Percentiles rank a stretch among this genome's conserved stretches.
Conservation (phyloP, 208 protist genomes). For the Leishmania mexicana region DNA sequence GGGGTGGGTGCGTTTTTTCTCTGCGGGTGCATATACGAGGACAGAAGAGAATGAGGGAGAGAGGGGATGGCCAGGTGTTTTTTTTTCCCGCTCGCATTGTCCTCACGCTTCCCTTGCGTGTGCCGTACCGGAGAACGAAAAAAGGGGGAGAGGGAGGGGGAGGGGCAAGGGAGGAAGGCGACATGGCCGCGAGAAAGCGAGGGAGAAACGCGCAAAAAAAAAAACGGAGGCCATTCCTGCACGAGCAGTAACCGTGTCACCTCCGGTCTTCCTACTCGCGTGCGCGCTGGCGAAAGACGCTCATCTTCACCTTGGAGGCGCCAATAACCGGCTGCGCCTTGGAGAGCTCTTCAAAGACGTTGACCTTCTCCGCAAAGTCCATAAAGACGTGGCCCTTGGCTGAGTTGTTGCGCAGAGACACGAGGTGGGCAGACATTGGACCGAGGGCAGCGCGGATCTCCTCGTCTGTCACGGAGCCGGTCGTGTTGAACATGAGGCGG, state of each 20-base stretch:
- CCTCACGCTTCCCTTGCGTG: neutral
- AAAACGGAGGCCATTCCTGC: neutral
- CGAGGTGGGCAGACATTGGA: slow-evolving; percentile 46
- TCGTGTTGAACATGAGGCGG: slow-evolving; percentile 87
- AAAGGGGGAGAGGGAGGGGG: neutral
- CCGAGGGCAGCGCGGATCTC: slow-evolving; percentile 80
- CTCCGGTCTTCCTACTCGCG: slow-evolving; percentile 35
- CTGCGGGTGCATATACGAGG: neutral
- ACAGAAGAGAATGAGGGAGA: neutral
- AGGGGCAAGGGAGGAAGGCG: neutral
- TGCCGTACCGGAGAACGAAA: neutral
- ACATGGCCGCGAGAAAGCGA: neutral
- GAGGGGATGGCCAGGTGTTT: neutral
- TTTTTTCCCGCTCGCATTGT: neutral
- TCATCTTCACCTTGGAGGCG: slow-evolving; percentile 57
- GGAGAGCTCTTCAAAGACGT: slow-evolving; percentile 58
- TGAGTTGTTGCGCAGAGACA: slow-evolving; percentile 88
- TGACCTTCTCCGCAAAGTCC: slow-evolving; percentile 79
- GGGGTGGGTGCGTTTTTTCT: neutral
- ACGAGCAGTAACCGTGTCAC: neutral
- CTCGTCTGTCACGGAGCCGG: slow-evolving; percentile 68
- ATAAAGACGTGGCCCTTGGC: slow-evolving; percentile 80
- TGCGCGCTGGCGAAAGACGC: slow-evolving; percentile 72
- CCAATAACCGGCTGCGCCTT: slow-evolving; percentile 52
- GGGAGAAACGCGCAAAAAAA: neutral